Evolutionary conservation across 2,329 filamentous ascomycete species (phyloP).

Genomic region (Aspergillus terreus): DNA sequence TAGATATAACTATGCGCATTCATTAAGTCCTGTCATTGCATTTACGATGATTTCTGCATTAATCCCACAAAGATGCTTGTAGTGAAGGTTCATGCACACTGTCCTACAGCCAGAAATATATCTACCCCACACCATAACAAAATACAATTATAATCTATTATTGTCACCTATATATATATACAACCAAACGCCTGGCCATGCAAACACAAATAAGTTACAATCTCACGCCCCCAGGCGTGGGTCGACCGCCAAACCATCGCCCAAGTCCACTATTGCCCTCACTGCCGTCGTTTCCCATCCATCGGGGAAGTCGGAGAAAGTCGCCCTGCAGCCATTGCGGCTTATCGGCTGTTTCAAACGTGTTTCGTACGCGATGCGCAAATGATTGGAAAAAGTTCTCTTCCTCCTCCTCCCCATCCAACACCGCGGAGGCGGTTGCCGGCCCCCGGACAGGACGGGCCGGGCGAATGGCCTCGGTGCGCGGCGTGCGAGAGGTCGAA

Average conservation of each 20-base stretch:
- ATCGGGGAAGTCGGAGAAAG: conserved; percentile 71
- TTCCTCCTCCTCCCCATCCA: conserved; percentile 63
- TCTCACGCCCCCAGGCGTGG: conserved; percentile 37
- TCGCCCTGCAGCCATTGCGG: conserved; percentile 79
- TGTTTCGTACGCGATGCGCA: conserved; percentile 84
- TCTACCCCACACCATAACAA: neutral
- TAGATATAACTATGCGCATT: too few species aligned
- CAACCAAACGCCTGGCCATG: conserved; percentile 24
- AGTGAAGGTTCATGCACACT: neutral
- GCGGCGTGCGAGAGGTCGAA: conserved; percentile 32
- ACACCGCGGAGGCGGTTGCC: conserved; percentile 33
- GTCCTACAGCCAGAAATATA: too few species aligned
- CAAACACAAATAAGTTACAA: conserved; percentile 25
- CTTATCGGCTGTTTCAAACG: conserved; percentile 75
- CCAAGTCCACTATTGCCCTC: conserved; percentile 29
- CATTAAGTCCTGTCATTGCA: too few species aligned
- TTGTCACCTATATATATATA: conserved; percentile 8
- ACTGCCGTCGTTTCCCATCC: conserved; percentile 65
- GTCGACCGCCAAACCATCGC: conserved; percentile 39
- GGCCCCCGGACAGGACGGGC: conserved; percentile 29
- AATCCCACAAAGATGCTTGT: too few species aligned
- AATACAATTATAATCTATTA: conserved; percentile 6
- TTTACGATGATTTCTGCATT: too few species aligned
- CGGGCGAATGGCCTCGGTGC: conserved; percentile 25
- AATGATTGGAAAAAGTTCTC: conserved; percentile 82